Evolutionary conservation across 2,329 filamentous ascomycete genomes (phyloP).

Genomic region (Ophiocordyceps sinensis): DNA sequence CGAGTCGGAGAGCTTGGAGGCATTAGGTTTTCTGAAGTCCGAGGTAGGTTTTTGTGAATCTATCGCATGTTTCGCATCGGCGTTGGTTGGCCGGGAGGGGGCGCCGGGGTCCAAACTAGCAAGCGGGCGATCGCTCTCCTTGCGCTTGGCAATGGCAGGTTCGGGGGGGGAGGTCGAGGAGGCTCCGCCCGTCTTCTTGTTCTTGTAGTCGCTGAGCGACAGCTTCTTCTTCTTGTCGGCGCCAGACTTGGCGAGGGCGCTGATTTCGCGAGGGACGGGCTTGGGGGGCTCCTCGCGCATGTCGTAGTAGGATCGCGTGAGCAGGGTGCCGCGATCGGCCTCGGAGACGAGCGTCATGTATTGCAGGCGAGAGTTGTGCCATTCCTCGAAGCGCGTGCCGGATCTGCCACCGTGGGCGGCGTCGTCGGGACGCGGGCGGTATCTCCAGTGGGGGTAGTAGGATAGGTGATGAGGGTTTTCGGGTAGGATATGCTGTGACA

Average conservation of each 20-base stretch:
- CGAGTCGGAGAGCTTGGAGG: conserved; percentile 9
- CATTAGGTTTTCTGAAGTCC: conserved; percentile 11
- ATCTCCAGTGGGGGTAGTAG: conserved; percentile 31
- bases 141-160: conserved; percentile 15
- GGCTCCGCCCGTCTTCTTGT: conserved; percentile 26
- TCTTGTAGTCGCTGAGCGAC: conserved; percentile 45
- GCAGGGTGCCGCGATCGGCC: conserved; percentile 41
- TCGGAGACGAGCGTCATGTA: conserved; percentile 44
- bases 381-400: conserved; percentile 28
- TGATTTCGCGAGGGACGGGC: conserved; percentile 20
- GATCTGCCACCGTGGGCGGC: conserved; percentile 12
- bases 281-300: conserved; percentile 37
- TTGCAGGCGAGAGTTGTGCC: conserved; percentile 34
- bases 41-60: background rate
- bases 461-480: conserved; percentile 39
- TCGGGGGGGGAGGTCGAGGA: conserved; percentile 22
- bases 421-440: conserved; percentile 26
- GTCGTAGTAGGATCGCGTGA: conserved; percentile 42
- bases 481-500: conserved; percentile 37
- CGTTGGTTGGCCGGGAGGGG: conserved; percentile 5
- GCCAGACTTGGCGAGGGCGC: conserved; percentile 24
- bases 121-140: conserved; percentile 16
- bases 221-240: conserved; percentile 40
- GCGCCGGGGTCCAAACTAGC: conserved; percentile 5
- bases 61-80: conserved; percentile 1